These are phyloP conservation scores for Chromera velia DNA, from an alignment of 73 alveolate genomes.

Conservation along the genomic window DNA sequence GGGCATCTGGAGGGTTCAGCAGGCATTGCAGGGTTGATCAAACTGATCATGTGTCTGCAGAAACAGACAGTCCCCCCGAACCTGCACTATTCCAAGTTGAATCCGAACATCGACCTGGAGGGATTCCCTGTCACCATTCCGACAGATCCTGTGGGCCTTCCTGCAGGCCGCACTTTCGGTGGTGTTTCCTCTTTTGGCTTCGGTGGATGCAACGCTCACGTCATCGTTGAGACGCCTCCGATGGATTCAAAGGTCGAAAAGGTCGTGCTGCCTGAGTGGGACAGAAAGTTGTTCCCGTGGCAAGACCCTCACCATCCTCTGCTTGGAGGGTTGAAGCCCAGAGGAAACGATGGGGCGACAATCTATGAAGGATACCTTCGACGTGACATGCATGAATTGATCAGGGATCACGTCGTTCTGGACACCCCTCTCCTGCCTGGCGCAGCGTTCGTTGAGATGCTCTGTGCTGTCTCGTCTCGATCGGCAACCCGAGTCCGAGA, in stretches of 20 bases:
- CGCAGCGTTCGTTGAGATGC: too few relatives aligned
- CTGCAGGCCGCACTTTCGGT: background rate
- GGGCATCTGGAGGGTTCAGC: conserved; percentile 47
- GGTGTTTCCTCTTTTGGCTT: conserved; percentile 43
- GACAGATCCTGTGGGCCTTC: background rate
- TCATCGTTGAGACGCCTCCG: background rate
- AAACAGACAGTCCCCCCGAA: conserved; percentile 9
- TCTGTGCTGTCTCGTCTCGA: too few relatives aligned
- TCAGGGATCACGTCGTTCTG: too few relatives aligned
- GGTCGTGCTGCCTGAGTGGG: conserved; percentile 3
- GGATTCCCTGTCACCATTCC: background rate
- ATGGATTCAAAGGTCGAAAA: background rate
- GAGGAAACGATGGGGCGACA: too few relatives aligned
- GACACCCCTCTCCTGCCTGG: too few relatives aligned
- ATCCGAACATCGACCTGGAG: conserved; percentile 40
- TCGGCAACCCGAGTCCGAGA: too few relatives aligned
- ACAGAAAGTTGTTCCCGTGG: background rate
- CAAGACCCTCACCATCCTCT: background rate
- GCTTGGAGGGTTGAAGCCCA: too few relatives aligned
- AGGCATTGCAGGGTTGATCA: conserved; percentile 40
- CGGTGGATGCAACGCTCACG: conserved; percentile 42
- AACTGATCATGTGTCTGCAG: background rate
- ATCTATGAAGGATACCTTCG: too few relatives aligned
- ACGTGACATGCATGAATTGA: too few relatives aligned
- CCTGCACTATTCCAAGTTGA: conserved; percentile 29